A percentile compares a stretch with the other conserved stretches of the same genome.
phyloP scores from a whole-genome alignment of 1,284 basidiomycete species.

The Chalciporus piperatoides region DNA sequence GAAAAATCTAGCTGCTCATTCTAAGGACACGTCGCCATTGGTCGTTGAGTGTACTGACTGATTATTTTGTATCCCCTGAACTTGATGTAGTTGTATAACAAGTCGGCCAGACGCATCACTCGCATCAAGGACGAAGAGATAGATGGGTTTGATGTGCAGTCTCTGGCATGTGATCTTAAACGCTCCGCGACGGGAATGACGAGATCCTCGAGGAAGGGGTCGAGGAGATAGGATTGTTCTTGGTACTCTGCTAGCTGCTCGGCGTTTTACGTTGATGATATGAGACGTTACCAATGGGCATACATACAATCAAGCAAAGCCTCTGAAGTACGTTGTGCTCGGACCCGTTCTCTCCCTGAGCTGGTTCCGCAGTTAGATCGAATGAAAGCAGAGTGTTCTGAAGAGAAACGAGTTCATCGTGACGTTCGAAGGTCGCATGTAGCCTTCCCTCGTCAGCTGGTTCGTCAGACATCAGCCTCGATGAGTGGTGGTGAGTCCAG shows the following conservation, averaged over 20 bases:
- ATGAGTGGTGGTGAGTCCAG: neutral
- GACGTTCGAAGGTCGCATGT: constrained; percentile 58
- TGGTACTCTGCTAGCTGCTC: constrained; percentile 85
- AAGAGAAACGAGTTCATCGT: constrained; percentile 52
- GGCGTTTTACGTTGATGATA: constrained; percentile 2
- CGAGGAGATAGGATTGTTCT: constrained; percentile 92
- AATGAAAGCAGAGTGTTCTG: constrained; percentile 52
- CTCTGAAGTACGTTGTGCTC: constrained; percentile 42
- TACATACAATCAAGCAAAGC: constrained; percentile 35
- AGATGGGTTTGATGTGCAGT: constrained; percentile 37
- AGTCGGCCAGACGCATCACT: constrained; percentile 52
- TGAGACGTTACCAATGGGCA: constrained; percentile 5
- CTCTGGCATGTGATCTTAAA: constrained; percentile 59
- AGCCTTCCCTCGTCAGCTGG: constrained; percentile 38
- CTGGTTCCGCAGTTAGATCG: constrained; percentile 46
- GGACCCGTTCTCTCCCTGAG: constrained; percentile 45
- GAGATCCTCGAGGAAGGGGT: constrained; percentile 87
- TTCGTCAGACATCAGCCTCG: constrained; percentile 35
- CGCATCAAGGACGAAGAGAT: constrained; percentile 39
- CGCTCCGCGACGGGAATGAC: constrained; percentile 72
- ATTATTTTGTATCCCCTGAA: constrained; percentile 91
- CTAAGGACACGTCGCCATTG: constrained; percentile 16
- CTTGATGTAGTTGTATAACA: constrained; percentile 86
- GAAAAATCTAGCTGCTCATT: constrained; percentile 74
- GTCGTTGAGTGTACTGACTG: constrained; percentile 51